These are phyloP conservation scores for Oryza coarctata DNA, from an alignment of 176 grass and related monocot species.

Conservation along the genomic window DNA sequence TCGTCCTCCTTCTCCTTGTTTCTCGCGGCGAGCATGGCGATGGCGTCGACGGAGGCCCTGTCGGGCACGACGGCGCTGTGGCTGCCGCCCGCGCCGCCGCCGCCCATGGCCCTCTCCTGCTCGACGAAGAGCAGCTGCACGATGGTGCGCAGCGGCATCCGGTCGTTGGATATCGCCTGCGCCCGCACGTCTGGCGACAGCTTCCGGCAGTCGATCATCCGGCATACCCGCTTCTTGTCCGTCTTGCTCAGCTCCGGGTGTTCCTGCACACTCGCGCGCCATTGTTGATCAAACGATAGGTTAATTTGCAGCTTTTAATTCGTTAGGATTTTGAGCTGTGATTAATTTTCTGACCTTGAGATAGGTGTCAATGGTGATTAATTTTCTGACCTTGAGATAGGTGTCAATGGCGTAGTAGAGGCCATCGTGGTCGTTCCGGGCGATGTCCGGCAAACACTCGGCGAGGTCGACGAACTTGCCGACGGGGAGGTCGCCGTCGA, in stretches of 20 bases:
- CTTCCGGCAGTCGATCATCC: constrained; percentile 81
- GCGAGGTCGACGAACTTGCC: constrained; percentile 70
- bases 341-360: constrained; percentile 53
- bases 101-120: constrained; percentile 50
- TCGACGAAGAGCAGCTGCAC: constrained; percentile 91
- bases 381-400: constrained; percentile 67
- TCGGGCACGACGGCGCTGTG: neutral
- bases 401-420: constrained; percentile 83
- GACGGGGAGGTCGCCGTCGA: constrained; percentile 44
- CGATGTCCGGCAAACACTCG: constrained; percentile 70
- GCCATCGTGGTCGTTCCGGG: constrained; percentile 60
- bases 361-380: constrained; percentile 57
- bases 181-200: constrained; percentile 64
- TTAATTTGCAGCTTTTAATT: neutral
- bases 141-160: constrained; percentile 84
- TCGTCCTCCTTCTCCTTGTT: constrained; percentile 36
- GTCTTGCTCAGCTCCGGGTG: constrained; percentile 80
- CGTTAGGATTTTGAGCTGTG: neutral
- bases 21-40: constrained; percentile 20
- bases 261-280: constrained; percentile 38
- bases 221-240: constrained; percentile 79
- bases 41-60: neutral
- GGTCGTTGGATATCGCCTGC: constrained; percentile 73
- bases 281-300: neutral
- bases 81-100: constrained; percentile 26